Base-by-base conservation (phyloP, 108 stramenopile species). In the Aurantiochytrium sp. region DNA sequence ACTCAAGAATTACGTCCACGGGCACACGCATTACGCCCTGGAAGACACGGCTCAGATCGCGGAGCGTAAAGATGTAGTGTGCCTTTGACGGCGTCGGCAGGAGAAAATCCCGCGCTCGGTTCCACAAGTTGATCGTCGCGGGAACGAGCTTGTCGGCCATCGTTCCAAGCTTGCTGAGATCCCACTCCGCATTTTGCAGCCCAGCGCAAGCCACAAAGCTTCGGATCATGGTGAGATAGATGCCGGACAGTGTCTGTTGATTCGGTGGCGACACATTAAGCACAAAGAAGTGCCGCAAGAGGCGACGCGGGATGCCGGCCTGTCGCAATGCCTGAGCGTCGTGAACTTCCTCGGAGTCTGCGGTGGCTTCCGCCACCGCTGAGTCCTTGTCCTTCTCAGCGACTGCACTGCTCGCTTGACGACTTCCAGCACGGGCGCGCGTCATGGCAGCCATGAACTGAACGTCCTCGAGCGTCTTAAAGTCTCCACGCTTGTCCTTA, bases 401-500 rank as follows among this genome's bases (percentile, higher is more conserved):
- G 35, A 35, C 35, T 35, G 35, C 35, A 35, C 35, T 35, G 35
- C 0, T 35, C 35, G 35, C 35, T 35, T 35, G 35, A 1, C 0
- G 43, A 6, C 83, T 21, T 29, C 88, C 88, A 10, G 89, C 89
- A 10, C 73, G 45, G 35, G 91, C 91, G 60, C 91, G 91, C n/a
- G 60, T 90, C 93, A 93, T 93, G 19, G 92, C 93, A 16, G 91
- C 93, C n/a, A 92, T 72, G 88, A 89, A 93, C 18, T 42, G 35
- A 5, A 93, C 25, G 45, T 89, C 90, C 47, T 92, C 92, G 44
- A 91, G 60, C 29, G 43, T 72, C 90, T 93, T 93, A 60, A 92
- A 88, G 72, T 93, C 93, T 4, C 93, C 93, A 2, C 93, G 88
- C 88, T 92, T 92, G 90, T 93, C 93, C 87, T 93, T 93, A 57